Percentiles rank a stretch among this genome's conserved stretches.
phyloP scores from a whole-genome alignment of 2,329 filamentous ascomycete genomes.

The Aspergillus carbonarius region DNA sequence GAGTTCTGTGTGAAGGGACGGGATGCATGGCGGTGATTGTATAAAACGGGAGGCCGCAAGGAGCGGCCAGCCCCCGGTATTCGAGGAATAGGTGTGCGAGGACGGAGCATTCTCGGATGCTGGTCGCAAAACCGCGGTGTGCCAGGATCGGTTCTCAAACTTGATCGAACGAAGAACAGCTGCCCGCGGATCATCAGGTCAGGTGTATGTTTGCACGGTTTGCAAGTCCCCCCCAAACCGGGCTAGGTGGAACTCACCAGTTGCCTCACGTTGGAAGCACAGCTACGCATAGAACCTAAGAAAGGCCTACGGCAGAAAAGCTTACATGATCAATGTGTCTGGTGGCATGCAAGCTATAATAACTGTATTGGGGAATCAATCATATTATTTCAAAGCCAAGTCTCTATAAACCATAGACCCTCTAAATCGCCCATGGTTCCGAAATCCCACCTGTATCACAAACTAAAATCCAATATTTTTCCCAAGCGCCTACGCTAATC shows the following conservation, averaged over 20 bases:
- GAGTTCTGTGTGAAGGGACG: slow-evolving; percentile 58
- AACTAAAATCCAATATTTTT: slow-evolving; percentile 14
- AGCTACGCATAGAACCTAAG: too few species aligned
- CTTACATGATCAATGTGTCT: background rate
- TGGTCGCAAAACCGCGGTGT: background rate
- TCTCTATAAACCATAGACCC: slow-evolving; percentile 19
- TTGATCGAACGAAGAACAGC: background rate
- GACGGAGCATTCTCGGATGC: slow-evolving; percentile 31
- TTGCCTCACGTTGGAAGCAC: background rate
- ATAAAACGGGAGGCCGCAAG: slow-evolving; percentile 34
- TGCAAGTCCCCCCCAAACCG: background rate
- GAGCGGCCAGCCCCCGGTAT: slow-evolving; percentile 41
- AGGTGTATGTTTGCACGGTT: slow-evolving; percentile 2
- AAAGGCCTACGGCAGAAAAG: background rate
- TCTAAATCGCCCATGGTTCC: slow-evolving; percentile 14
- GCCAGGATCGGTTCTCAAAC: background rate
- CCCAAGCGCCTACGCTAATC: slow-evolving; percentile 13
- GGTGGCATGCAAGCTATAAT: slow-evolving; percentile 3
- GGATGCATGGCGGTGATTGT: slow-evolving; percentile 28
- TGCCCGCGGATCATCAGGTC: background rate
- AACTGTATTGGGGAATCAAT: slow-evolving; percentile 23
- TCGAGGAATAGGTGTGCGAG: slow-evolving; percentile 37
- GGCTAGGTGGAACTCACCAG: background rate
- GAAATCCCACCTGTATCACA: slow-evolving; percentile 17
- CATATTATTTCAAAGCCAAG: slow-evolving; percentile 17